Conservation (phyloP, 441 rosid species). For the Populus hybrid region DNA sequence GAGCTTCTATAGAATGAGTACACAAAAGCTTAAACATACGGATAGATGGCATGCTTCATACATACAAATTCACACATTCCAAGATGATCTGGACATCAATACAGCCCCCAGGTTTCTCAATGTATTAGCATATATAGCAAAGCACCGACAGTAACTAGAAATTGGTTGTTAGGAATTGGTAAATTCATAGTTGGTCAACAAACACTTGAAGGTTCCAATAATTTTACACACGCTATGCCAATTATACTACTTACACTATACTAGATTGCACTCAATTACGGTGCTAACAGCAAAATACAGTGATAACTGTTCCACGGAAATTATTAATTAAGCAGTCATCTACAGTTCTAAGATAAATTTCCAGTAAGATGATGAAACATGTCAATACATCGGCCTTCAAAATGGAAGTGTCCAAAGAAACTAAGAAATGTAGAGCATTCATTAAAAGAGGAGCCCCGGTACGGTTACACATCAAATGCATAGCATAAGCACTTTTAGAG, state of each 20-base stretch:
- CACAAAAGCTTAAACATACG: not conserved
- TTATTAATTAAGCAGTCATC: conserved; percentile 7
- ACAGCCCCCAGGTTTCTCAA: not conserved
- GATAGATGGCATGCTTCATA: conserved; percentile 3
- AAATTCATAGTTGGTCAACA: conserved; percentile 20
- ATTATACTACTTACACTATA: not conserved
- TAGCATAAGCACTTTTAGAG: not conserved
- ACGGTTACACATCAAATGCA: not conserved
- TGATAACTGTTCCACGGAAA: conserved; percentile 2
- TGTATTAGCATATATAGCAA: not conserved
- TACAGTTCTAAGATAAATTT: conserved; percentile 7
- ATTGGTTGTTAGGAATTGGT: conserved; percentile 12
- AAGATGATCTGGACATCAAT: not conserved
- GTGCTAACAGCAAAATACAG: not conserved
- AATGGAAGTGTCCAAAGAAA: not conserved
- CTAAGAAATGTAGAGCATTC: not conserved
- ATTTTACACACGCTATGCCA: not conserved
- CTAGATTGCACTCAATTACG: not conserved
- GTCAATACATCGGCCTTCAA: not conserved
- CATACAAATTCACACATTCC: conserved; percentile 9
- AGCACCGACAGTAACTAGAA: not conserved
- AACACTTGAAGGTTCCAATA: not conserved
- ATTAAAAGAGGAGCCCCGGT: not conserved
- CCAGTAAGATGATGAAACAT: not conserved
- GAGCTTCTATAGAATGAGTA: not conserved